These are phyloP conservation scores for Aspergillus hiratsukae DNA, from an alignment of 2,329 filamentous ascomycete genomes.

Conservation along the genomic window DNA sequence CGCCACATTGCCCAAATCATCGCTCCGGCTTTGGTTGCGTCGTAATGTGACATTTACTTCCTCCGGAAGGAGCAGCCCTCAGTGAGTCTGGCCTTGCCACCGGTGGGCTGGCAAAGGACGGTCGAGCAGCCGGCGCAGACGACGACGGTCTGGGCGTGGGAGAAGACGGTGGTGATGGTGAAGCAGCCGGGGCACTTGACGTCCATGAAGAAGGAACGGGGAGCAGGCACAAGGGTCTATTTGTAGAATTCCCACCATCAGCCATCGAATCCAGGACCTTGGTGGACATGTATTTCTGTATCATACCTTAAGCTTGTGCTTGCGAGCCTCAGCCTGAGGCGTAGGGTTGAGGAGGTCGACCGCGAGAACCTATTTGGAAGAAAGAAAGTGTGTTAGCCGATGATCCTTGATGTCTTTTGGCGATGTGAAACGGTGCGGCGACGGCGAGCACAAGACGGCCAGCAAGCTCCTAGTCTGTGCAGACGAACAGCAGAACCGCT, in stretches of 20 bases:
- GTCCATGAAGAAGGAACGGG: slow-evolving; percentile 99
- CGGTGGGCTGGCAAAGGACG: slow-evolving; percentile 98
- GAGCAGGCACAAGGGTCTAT: slow-evolving; percentile 87
- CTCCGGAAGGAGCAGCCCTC: slow-evolving; percentile 99
- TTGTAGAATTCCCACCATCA: slow-evolving; percentile 1
- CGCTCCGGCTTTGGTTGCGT: slow-evolving; percentile 18
- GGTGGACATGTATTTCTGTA: slow-evolving; percentile 2
- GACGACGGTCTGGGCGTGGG: slow-evolving; percentile 99
- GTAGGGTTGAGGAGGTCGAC: slow-evolving; percentile 99
- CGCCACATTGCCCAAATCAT: slow-evolving; percentile 36
- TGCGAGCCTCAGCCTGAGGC: slow-evolving; percentile 95
- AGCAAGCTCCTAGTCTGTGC: not conserved
- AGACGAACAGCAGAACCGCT: not conserved
- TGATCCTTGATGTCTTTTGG: slow-evolving; percentile 6
- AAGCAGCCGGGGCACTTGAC: slow-evolving; percentile 99
- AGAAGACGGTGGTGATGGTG: slow-evolving; percentile 99
- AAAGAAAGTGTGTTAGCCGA: slow-evolving; percentile 18
- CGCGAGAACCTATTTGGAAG: slow-evolving; percentile 80
- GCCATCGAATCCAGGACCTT: slow-evolving; percentile 1
- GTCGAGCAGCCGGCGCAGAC: slow-evolving; percentile 99
- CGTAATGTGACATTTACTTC: slow-evolving; percentile 65
- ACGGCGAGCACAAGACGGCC: slow-evolving; percentile 9
- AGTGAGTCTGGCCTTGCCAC: slow-evolving; percentile 97
- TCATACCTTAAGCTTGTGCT: slow-evolving; percentile 99
- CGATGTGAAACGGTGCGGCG: slow-evolving; percentile 5